A percentile compares a stretch with the other conserved stretches of the same genome.
These are phyloP conservation scores for Oryza nivara DNA, from an alignment of 176 grass and related monocot species.

Conservation along the genomic window DNA sequence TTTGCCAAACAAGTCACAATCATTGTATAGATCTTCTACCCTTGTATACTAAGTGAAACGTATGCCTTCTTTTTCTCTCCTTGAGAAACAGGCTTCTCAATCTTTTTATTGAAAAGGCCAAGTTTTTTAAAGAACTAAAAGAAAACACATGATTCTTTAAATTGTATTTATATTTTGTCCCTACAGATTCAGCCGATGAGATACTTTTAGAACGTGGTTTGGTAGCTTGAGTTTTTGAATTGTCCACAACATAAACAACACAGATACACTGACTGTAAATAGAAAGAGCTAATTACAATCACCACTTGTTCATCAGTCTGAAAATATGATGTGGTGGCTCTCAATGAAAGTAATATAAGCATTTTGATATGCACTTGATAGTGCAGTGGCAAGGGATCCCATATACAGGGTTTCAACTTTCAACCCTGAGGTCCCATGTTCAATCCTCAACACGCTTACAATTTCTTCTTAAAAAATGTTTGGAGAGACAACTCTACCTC, in stretches of 20 bases:
- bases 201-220: neutral
- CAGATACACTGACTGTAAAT: neutral
- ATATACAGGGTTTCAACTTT: too few relatives aligned
- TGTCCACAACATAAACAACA: neutral
- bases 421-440: too few relatives aligned
- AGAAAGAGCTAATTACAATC: neutral
- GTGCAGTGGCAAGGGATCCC: too few relatives aligned
- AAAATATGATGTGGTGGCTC: neutral
- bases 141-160: neutral
- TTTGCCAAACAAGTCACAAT: neutral
- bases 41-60: neutral
- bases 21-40: neutral
- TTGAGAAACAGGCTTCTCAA: neutral
- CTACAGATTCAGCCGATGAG: neutral
- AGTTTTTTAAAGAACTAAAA: neutral
- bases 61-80: neutral
- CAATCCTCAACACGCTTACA: too few relatives aligned
- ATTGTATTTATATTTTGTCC: neutral
- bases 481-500: too few relatives aligned
- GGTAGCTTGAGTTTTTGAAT: neutral
- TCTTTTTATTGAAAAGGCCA: neutral
- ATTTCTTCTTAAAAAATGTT: too few relatives aligned
- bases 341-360: neutral
- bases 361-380: too few relatives aligned
- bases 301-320: neutral